Evolutionary conservation across 2,329 filamentous ascomycete species (phyloP).

Genomic region (Cladosporium sp.): DNA sequence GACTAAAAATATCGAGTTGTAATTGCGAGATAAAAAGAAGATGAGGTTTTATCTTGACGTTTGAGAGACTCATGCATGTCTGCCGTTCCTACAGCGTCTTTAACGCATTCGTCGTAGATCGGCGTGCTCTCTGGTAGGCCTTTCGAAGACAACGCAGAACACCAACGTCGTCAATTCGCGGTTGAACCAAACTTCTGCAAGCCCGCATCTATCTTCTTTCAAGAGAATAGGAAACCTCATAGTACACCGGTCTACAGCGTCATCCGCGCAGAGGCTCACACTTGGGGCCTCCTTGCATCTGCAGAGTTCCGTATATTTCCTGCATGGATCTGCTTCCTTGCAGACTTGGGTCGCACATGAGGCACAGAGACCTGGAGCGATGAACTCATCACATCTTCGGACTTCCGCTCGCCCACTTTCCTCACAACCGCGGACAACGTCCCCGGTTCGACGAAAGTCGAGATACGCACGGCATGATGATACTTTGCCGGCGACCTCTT

Average conservation of each 20-base stretch:
- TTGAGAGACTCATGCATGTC: background rate
- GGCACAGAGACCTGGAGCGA: background rate
- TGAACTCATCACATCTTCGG: conserved; percentile 16
- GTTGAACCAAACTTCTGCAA: background rate
- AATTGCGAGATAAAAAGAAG: background rate
- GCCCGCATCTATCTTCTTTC: background rate
- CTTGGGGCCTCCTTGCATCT: conserved; percentile 1
- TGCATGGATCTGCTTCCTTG: conserved; percentile 1
- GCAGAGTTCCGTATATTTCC: background rate
- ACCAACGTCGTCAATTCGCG: background rate
- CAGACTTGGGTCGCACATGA: background rate
- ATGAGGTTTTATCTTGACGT: background rate
- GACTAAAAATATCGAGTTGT: background rate
- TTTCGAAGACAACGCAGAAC: conserved; percentile 1
- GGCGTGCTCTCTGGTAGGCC: background rate
- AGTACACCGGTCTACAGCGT: background rate
- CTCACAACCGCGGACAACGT: conserved; percentile 5
- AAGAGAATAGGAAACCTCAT: no score
- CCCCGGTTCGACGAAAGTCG: background rate
- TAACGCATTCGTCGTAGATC: background rate
- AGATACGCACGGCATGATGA: background rate
- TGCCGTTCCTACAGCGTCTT: conserved; percentile 12
- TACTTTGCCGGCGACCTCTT: background rate
- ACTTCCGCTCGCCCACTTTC: conserved; percentile 9
- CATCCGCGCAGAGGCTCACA: background rate